Conservation (phyloP, 2,329 filamentous ascomycete genomes). For the Stromatinia cepivora region DNA sequence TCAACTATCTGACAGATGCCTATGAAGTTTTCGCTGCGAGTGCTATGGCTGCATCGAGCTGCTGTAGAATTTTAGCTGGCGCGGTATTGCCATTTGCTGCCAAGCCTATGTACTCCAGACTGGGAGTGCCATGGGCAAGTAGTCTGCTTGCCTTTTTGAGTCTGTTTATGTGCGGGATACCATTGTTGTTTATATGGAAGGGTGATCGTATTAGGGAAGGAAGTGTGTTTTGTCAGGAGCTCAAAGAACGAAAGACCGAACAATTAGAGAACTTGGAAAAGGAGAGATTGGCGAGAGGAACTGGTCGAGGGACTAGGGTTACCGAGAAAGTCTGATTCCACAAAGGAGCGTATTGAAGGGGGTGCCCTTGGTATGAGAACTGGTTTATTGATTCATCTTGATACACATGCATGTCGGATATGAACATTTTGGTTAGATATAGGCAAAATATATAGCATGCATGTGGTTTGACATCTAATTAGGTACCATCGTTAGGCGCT, state of each 20-base stretch:
- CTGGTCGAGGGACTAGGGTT: background rate
- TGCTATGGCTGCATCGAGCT: conserved; percentile 49
- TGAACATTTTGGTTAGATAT: background rate
- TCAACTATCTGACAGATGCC: conserved; percentile 58
- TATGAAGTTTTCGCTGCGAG: conserved; percentile 60
- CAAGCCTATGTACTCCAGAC: conserved; percentile 47
- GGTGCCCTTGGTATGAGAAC: background rate
- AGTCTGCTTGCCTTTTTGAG: conserved; percentile 52
- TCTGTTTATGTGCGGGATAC: conserved; percentile 50
- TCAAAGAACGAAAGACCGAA: conserved; percentile 44
- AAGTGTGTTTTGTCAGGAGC: conserved; percentile 52
- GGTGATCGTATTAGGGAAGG: conserved; percentile 49
- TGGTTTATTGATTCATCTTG: background rate
- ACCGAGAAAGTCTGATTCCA: conserved; percentile 18
- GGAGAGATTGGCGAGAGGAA: conserved; percentile 22
- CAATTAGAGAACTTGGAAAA: conserved; percentile 34
- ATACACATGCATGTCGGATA: background rate
- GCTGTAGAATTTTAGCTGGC: conserved; percentile 45
- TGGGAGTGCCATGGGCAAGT: conserved; percentile 50
- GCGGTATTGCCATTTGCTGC: conserved; percentile 50
- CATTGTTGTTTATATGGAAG: conserved; percentile 52
- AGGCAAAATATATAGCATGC: background rate
- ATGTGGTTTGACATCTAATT: background rate
- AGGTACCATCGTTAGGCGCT: background rate
- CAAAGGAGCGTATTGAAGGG: background rate